Evolutionary conservation across 1,139 yeast genomes (phyloP).

Genomic region (Blastobotrys aristatus): DNA sequence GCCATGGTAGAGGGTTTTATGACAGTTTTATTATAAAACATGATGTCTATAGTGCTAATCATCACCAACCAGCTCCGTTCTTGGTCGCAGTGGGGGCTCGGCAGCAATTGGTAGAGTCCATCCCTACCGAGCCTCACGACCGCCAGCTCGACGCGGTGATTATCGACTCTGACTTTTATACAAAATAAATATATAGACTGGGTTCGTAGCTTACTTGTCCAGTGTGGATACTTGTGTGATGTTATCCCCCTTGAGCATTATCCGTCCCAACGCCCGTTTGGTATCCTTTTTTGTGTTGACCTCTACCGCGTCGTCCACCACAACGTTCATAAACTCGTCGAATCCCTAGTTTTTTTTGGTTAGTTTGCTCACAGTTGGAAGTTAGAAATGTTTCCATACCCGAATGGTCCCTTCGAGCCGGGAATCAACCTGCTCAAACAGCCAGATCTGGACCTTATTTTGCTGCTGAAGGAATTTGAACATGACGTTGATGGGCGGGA

Average conservation of each 20-base stretch:
- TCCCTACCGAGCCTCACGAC: conserved; percentile 74
- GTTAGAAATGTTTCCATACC: conserved; percentile 13
- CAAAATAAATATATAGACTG: conserved; percentile 5
- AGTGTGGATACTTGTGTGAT: conserved; percentile 64
- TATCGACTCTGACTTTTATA: conserved; percentile 29
- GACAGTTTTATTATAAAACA: conserved; percentile 68
- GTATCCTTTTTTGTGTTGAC: conserved; percentile 44
- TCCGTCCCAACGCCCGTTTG: conserved; percentile 41
- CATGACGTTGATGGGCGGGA: conserved; percentile 88
- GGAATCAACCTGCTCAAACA: conserved; percentile 74
- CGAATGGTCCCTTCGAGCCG: conserved; percentile 77
- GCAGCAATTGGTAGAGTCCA: conserved; percentile 55
- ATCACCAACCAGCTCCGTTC: conserved; percentile 18
- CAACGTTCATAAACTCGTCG: conserved; percentile 96
- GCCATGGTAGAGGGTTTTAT: conserved; percentile 92
- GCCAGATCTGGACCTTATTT: conserved; percentile 75
- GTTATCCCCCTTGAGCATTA: conserved; percentile 88
- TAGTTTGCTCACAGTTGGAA: not conserved
- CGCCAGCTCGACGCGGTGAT: conserved; percentile 57
- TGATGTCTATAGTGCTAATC: conserved; percentile 29
- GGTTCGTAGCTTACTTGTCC: conserved; percentile 5
- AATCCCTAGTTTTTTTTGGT: conserved; percentile 48
- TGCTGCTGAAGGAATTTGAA: conserved; percentile 85
- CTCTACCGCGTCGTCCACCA: conserved; percentile 85
- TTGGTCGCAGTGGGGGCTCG: conserved; percentile 65